Base-by-base conservation (phyloP, 345 rosid species). In the Reutealis trisperma region DNA sequence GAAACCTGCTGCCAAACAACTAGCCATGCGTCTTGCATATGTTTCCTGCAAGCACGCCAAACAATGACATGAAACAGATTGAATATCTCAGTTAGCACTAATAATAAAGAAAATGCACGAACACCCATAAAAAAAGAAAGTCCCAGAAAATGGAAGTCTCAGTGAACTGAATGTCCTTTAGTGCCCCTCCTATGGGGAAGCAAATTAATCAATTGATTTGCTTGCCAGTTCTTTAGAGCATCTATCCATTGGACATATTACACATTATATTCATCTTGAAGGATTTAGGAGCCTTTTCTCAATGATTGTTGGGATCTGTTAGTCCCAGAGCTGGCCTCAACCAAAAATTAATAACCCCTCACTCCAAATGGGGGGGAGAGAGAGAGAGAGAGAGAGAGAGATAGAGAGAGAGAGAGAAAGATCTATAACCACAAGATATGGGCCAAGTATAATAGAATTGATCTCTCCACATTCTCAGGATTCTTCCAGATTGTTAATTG, bases 1-100 rank as follows among this genome's bases (percentile, higher is more conserved):
- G 54, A 22, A 84, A 95, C 97, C 99, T 90, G 97, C 81, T 64
- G 99, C 93, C 85, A 93, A 85, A 84, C 98, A 95, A 70, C 91
- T 79, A 71, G 91, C 78, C 80, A 93, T 74, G 10, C 93, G 97
- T 82, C 99, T 88, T 62, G 73, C 69, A 75, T 95, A 93, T 42
- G 86, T 89, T 88, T 95, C 98, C 99, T 94, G 93, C 77, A 81
- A 79, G 75, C 34, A 75, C 21, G 44, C 30, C 10, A 47, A 27
- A 57, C 9, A 54, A 55, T 66, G 65, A 73, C 41, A 34, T 77
- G 45, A 76, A 65, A 54, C 62, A 14, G 41, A 51, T 27, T 37
- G 22, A 61, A 74, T 49, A 37, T 61, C 44, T 6, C 14, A 7
- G 8, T 62, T 30, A 54, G 68, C 41, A 24, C 8, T 25, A 45